phyloP scores from a whole-genome alignment of 2,329 filamentous ascomycete genomes.

The Aspergillus candidus region DNA sequence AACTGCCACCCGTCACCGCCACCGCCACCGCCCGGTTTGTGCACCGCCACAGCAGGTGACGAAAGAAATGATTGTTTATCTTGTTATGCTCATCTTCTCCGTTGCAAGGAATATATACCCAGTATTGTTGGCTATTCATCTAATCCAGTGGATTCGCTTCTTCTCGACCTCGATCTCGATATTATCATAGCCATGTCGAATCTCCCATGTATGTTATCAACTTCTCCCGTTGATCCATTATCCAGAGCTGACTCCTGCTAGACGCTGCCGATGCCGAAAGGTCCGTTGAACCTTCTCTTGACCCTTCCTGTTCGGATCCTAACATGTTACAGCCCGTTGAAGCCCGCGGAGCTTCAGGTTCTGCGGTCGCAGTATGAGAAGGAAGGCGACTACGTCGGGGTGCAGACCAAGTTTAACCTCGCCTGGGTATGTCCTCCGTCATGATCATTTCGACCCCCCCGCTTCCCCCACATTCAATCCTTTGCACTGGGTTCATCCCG shows the following conservation, averaged over 20 bases:
- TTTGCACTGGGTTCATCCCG: neutral
- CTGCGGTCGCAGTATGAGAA: constrained; percentile 93
- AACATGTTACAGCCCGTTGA: constrained; percentile 62
- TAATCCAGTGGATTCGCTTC: constrained; percentile 1
- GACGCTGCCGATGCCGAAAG: constrained; percentile 97
- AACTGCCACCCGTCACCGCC: constrained; percentile 28
- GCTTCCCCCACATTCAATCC: neutral
- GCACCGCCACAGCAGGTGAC: constrained; percentile 34
- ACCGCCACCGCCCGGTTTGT: neutral
- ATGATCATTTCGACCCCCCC: neutral
- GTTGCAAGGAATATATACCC: neutral
- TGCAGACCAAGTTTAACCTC: constrained; percentile 99
- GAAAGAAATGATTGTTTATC: constrained; percentile 12
- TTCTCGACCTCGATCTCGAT: neutral
- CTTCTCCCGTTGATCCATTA: neutral
- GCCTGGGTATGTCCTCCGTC: constrained; percentile 66
- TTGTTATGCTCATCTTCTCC: neutral
- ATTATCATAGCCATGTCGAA: constrained; percentile 36
- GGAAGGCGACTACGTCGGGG: constrained; percentile 90
- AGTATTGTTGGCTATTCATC: neutral
- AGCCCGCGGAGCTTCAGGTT: constrained; percentile 85
- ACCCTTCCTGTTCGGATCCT: constrained; percentile 5
- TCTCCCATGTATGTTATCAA: constrained; percentile 43
- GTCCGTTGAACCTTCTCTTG: constrained; percentile 43
- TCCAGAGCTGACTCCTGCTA: constrained; percentile 36